These are phyloP conservation scores for Xylaria castorea DNA, from an alignment of 495 filamentous ascomycete species.

Conservation along the genomic window DNA sequence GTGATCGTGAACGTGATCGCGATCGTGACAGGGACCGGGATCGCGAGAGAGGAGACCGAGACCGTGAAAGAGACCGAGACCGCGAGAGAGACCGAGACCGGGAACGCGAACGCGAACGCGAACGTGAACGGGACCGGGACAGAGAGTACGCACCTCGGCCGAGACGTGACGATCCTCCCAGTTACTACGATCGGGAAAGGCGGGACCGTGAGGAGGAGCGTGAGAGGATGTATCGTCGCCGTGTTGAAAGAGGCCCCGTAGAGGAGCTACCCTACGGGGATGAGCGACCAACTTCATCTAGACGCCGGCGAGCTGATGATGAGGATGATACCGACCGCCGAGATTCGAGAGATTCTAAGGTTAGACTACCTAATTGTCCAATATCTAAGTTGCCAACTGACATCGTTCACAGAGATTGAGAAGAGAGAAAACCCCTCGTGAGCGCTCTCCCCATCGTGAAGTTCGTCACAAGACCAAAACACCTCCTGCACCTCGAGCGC, in stretches of 20 bases:
- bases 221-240: constrained; percentile 80
- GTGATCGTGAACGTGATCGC: constrained; percentile 50
- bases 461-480: constrained; percentile 62
- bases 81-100: constrained; percentile 47
- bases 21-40: constrained; percentile 37
- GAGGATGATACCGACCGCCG: constrained; percentile 75
- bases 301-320: constrained; percentile 73
- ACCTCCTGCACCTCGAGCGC: constrained; percentile 51
- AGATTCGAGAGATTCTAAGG: constrained; percentile 68
- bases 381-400: constrained; percentile 32
- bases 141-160: constrained; percentile 40
- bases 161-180: constrained; percentile 54
- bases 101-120: constrained; percentile 53
- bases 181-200: constrained; percentile 70
- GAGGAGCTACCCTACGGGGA: constrained; percentile 91
- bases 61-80: constrained; percentile 57
- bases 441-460: constrained; percentile 64
- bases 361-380: constrained; percentile 39
- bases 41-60: constrained; percentile 37
- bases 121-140: constrained; percentile 55
- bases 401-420: constrained; percentile 59
- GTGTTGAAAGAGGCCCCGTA: constrained; percentile 76
- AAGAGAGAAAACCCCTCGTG: constrained; percentile 63
- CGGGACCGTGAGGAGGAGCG: constrained; percentile 84
- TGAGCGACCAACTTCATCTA: constrained; percentile 66